These are phyloP conservation scores for Periconia digitata DNA, from an alignment of 2,329 filamentous ascomycete species.

Conservation along the genomic window DNA sequence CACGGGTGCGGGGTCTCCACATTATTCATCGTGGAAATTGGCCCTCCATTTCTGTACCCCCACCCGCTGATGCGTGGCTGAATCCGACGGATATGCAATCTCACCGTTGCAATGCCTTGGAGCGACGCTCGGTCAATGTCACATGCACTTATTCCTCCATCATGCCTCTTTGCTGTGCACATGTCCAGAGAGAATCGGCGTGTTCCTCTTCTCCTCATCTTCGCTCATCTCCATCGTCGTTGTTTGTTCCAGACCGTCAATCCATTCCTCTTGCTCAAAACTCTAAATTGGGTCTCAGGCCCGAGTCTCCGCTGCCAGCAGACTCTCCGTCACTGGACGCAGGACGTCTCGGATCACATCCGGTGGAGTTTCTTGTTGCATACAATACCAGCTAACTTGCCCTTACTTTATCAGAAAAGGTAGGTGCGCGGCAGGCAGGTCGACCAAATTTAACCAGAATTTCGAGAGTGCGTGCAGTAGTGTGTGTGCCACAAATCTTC, in stretches of 20 bases:
- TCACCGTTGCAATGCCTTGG: no score
- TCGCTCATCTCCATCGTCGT: neutral
- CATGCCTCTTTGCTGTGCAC: no score
- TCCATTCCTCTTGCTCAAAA: neutral
- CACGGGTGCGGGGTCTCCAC: slow-evolving; percentile 13
- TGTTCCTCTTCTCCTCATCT: neutral
- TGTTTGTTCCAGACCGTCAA: neutral
- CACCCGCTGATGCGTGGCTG: no score
- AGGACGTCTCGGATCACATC: neutral
- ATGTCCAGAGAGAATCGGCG: neutral
- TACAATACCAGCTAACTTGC: neutral
- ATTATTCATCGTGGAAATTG: slow-evolving; percentile 4
- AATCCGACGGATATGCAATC: neutral
- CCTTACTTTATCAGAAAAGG: neutral
- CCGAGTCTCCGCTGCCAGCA: slow-evolving; percentile 1
- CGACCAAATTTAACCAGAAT: slow-evolving; percentile 11
- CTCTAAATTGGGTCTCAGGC: slow-evolving; percentile 1
- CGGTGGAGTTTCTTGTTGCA: neutral
- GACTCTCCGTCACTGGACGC: no score
- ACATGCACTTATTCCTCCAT: neutral
- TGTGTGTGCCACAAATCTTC: slow-evolving; percentile 3
- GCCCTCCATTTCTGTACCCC: neutral
- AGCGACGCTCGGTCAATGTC: neutral
- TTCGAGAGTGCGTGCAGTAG: slow-evolving; percentile 8
- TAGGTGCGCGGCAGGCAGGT: neutral